Base-by-base conservation (phyloP, 768 basidiomycete genomes). In the Russula sp. region DNA sequence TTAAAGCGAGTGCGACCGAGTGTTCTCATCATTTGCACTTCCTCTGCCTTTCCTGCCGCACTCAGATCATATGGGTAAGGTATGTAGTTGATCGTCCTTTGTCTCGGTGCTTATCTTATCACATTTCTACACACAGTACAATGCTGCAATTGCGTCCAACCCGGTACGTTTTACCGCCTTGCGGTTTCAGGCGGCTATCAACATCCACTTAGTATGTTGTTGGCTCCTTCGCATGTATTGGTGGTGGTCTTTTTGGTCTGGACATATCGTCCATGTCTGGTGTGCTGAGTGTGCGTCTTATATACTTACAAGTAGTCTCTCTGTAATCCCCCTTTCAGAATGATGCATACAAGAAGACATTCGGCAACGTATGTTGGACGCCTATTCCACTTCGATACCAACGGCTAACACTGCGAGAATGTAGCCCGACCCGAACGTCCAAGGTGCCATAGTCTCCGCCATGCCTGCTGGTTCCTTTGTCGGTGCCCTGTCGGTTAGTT, bases 241-340 rank as follows among this genome's bases (percentile, higher is more conserved):
- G 88, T 42, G 87, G 88, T 67, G 86, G 86, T 54, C 81, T 90
- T 42, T 90, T 89, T 70, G 88, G 88, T 72, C 72, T 90, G 76
- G 88, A 90, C 78, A 88, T 90, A 70, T 87, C 87, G 69, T 89
- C 87, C 70, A 89, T 89, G 88, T 87, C 88, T 55, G 87, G 85
- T 8, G 86, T 89, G 56, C 74, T 89, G 67, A 86, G 72, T 59
- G 83, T 84, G 67, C 63, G 76, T 71, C 32, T 20, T 31, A 31
- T 52, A 6, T n/a, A 50, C 27, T 20, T 34, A 10, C 37, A 7
- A 52, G 6, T 27, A 31, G 10, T 14, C 55, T 16, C 39, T 55
- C 6, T 50, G n/a, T 58, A 13, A 37, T 55, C 4, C 20, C n/a
- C 45, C 20, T 56, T 55, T 62, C 57, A 75, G 73, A 76, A 76